phyloP scores from a whole-genome alignment of 257 asterid species.

The Nicotiana attenuata region DNA sequence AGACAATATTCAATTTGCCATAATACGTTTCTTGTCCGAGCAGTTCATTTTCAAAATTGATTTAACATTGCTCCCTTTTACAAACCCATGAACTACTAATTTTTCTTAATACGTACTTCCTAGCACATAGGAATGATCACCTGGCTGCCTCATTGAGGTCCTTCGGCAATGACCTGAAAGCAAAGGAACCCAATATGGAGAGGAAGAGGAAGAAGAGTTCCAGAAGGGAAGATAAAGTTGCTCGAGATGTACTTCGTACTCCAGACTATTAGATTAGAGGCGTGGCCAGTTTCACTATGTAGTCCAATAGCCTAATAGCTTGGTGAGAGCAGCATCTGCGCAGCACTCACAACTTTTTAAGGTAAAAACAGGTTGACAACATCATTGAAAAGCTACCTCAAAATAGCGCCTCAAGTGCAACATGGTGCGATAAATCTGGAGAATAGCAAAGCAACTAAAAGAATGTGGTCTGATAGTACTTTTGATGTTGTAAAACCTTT shows the following conservation, averaged over 20 bases:
- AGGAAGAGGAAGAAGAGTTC: conserved; percentile 66
- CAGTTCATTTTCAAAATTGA: background rate
- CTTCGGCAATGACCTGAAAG: conserved; percentile 56
- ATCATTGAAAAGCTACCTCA: background rate
- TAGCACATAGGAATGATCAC: conserved; percentile 88
- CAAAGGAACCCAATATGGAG: conserved; percentile 67
- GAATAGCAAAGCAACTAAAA: background rate
- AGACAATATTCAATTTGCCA: background rate
- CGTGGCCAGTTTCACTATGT: background rate
- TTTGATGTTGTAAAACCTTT: background rate
- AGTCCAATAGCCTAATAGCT: conserved; percentile 1
- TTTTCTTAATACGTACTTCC: conserved; percentile 15
- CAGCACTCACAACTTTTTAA: background rate
- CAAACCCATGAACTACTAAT: background rate
- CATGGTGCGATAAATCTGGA: background rate
- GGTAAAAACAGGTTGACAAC: background rate
- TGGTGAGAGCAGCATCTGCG: background rate
- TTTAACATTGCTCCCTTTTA: background rate
- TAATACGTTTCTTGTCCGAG: background rate
- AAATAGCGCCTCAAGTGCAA: background rate
- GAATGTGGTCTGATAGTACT: background rate
- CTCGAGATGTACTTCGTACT: conserved; percentile 34
- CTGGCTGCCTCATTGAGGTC: conserved; percentile 67
- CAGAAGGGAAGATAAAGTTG: conserved; percentile 42
- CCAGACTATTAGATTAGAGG: conserved; percentile 31